Evolutionary conservation across 495 filamentous ascomycete genomes (phyloP), one percentile per base, ranked within the genome.

Genomic region (Neurospora tetraspora): DNA sequence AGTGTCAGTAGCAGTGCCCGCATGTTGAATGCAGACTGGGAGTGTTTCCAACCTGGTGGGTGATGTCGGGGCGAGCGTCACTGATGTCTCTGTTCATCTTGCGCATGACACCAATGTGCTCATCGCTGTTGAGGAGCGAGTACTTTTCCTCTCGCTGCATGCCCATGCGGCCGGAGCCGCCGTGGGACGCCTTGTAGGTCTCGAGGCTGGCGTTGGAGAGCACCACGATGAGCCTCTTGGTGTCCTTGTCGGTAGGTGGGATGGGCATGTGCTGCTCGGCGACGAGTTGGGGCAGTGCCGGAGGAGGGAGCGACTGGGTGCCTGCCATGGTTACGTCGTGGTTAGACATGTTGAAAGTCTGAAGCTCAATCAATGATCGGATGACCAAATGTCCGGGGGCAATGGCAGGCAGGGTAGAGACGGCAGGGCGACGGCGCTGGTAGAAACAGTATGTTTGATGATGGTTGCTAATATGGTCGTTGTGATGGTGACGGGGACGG

Each of bases 51-150:
- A 98, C 95, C 93, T 98, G 96, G 80, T 99, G 96, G 23, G 96
- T 95, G 71, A 99, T 99, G 83, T 99, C 96, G 12, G 96, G 96
- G 70, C 96, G 89, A 38, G 96, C 96, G 80, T 99, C 96, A 79
- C 94, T 97, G 77, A 99, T 99, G 78, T 99, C 96, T 69, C 96
- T 86, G 83, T 96, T 96, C 95, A 97, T 98, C 87, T 98, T 99
- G 79, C 96, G 91, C 93, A 98, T 96, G 74, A 98, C 91, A 69
- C 96, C 96, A 74, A 99, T 99, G 80, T 99, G 96, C 83, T 99
- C 96, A 77, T 99, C 96, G 80, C 94, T 97, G 86, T 99, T 99
- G 75, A 99, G 88, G 53, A 99, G 85, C 68, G 93, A 93, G 83
- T 96, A 98, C 79, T 98, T 98, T 76, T 98, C 96, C 76, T 97